A percentile compares a stretch with the other conserved stretches of the same genome.
These are phyloP conservation scores for Pseudodiploospora longispora DNA, from an alignment of 2,329 filamentous ascomycete species.

Conservation along the genomic window DNA sequence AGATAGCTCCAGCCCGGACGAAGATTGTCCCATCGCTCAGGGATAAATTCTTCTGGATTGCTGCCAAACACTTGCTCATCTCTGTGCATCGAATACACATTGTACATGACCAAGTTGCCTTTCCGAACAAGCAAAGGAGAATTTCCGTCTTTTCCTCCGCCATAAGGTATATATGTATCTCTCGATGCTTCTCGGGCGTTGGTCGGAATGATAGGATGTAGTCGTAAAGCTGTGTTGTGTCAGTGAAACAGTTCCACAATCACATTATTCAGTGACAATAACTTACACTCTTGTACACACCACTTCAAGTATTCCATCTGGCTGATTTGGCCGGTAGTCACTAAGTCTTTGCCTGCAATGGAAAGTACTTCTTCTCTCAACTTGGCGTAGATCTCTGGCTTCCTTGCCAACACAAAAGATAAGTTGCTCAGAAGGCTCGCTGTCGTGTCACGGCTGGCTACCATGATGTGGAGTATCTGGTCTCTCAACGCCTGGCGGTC, in stretches of 20 bases:
- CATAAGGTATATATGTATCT: conserved; percentile 42
- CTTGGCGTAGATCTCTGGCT: conserved; percentile 34
- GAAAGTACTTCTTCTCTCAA: conserved; percentile 34
- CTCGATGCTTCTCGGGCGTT: conserved; percentile 30
- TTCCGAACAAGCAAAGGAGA: conserved; percentile 41
- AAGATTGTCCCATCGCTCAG: conserved; percentile 32
- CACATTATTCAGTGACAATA: background rate
- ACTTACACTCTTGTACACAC: conserved; percentile 49
- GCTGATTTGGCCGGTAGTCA: conserved; percentile 41
- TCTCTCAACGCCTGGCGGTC: conserved; percentile 32
- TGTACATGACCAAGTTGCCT: conserved; percentile 36
- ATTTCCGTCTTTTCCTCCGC: conserved; percentile 40
- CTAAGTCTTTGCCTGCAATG: conserved; percentile 22
- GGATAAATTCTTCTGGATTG: conserved; percentile 29
- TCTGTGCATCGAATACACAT: conserved; percentile 34
- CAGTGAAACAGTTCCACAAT: background rate
- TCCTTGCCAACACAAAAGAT: conserved; percentile 33
- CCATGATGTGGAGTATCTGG: conserved; percentile 35
- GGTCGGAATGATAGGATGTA: conserved; percentile 41
- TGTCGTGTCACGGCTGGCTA: conserved; percentile 40
- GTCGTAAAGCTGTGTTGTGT: conserved; percentile 31
- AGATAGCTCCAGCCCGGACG: conserved; percentile 34
- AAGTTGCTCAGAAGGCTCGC: conserved; percentile 35
- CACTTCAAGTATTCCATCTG: conserved; percentile 47
- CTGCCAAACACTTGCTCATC: conserved; percentile 27